Conservation (phyloP, 108 stramenopile genomes). For the Phaeodactylum tricornutum region DNA sequence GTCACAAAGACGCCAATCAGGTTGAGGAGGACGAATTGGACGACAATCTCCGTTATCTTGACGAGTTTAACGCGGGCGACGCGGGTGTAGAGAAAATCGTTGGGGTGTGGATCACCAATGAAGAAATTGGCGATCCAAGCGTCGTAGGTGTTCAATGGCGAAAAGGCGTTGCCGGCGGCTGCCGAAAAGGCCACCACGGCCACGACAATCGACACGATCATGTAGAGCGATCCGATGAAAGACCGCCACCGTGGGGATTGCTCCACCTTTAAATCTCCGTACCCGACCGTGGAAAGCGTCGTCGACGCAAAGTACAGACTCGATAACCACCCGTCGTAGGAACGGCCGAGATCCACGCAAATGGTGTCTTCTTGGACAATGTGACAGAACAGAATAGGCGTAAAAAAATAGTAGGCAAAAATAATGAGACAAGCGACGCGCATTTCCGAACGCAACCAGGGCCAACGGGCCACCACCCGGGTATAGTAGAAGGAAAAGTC, state of each 20-base stretch:
- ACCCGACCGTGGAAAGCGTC: constrained; percentile 42
- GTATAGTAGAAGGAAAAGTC: constrained; percentile 35
- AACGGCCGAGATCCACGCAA: constrained; percentile 6
- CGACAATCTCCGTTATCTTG: constrained; percentile 15
- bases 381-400: constrained; percentile 33
- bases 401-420: constrained; percentile 20
- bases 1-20: constrained; percentile 25
- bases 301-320: constrained; percentile 30
- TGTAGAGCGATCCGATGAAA: constrained; percentile 37
- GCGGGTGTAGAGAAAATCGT: constrained; percentile 19
- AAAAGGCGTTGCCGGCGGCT: constrained; percentile 12
- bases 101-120: constrained; percentile 6
- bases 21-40: constrained; percentile 27
- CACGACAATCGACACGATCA: constrained; percentile 29
- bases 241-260: constrained; percentile 15
- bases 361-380: constrained; percentile 28
- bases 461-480: constrained; percentile 11
- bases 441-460: constrained; percentile 13
- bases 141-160: constrained; percentile 4
- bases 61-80: constrained; percentile 17
- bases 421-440: constrained; percentile 6
- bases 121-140: neutral
- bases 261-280: constrained; percentile 29
- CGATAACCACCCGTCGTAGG: constrained; percentile 12
- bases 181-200: constrained; percentile 25